Evolutionary conservation across 805 yeast genomes (phyloP).

Genomic region (Ogataea nonfermentans): DNA sequence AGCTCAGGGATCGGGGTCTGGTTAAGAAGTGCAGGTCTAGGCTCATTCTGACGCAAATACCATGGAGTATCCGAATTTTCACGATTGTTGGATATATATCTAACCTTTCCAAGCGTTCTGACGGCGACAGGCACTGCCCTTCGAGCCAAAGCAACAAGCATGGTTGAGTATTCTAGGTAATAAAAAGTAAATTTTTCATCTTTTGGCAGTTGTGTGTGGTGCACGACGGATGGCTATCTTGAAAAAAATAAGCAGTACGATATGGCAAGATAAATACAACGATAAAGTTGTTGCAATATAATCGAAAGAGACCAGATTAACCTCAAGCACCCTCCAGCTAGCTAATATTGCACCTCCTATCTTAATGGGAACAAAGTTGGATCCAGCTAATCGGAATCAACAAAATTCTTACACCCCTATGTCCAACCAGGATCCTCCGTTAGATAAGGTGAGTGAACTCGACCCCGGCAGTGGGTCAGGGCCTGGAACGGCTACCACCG

Average conservation of each 20-base stretch:
- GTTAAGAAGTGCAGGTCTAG: slow-evolving; percentile 21
- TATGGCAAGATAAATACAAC: slow-evolving; percentile 3
- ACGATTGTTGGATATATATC: neutral
- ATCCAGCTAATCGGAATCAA: neutral
- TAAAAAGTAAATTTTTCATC: slow-evolving; percentile 1
- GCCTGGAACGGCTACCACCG: slow-evolving; percentile 1
- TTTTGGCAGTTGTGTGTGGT: neutral
- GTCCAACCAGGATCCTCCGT: slow-evolving; percentile 9
- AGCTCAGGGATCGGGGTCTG: slow-evolving; percentile 48
- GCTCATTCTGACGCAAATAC: slow-evolving; percentile 34
- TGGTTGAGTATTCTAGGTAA: neutral
- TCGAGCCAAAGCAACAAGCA: neutral
- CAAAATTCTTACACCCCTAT: neutral
- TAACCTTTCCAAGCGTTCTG: neutral
- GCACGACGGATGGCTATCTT: slow-evolving; percentile 3
- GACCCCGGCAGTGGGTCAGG: slow-evolving; percentile 4
- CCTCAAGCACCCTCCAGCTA: neutral
- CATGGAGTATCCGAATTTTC: slow-evolving; percentile 27
- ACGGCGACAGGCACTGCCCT: slow-evolving; percentile 2
- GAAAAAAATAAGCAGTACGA: slow-evolving; percentile 9
- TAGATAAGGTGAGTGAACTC: slow-evolving; percentile 8
- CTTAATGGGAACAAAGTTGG: slow-evolving; percentile 1
- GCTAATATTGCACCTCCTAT: neutral
- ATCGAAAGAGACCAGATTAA: too few relatives aligned
- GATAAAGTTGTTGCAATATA: too few relatives aligned